These are phyloP conservation scores for Trichoderma koningii DNA, from an alignment of 2,329 filamentous ascomycete species.

Conservation along the genomic window DNA sequence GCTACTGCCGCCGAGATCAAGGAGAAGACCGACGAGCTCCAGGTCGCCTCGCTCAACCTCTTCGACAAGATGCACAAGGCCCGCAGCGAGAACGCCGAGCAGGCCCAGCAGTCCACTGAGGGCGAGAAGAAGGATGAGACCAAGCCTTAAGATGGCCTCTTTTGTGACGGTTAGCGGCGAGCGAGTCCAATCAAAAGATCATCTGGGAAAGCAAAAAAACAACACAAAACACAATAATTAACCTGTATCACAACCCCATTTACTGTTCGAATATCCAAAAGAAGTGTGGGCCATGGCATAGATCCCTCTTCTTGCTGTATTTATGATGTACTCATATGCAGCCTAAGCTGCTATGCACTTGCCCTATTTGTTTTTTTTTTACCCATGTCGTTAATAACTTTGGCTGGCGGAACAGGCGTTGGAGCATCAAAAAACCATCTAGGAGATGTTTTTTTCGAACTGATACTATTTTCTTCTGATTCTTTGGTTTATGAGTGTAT, in stretches of 20 bases:
- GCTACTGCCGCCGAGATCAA: slow-evolving; percentile 92
- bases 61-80: slow-evolving; percentile 99
- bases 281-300: slow-evolving; percentile 42
- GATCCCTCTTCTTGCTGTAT: slow-evolving; percentile 43
- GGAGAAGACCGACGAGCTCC: slow-evolving; percentile 97
- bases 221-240: not conserved
- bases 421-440: slow-evolving; percentile 53
- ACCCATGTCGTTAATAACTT: slow-evolving; percentile 50
- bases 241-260: slow-evolving; percentile 22
- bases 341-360: slow-evolving; percentile 39
- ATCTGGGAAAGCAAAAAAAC: not conserved
- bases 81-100: slow-evolving; percentile 61
- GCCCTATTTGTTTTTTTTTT: slow-evolving; percentile 44
- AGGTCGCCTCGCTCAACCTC: slow-evolving; percentile 90
- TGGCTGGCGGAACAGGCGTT: slow-evolving; percentile 53
- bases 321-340: slow-evolving; percentile 57
- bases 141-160: slow-evolving; percentile 58
- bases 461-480: not conserved
- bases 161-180: slow-evolving; percentile 1
- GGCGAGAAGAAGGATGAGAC: slow-evolving; percentile 76
- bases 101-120: slow-evolving; percentile 54
- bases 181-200: slow-evolving; percentile 25
- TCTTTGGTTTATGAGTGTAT: slow-evolving; percentile 49
- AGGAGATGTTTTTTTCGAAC: slow-evolving; percentile 38
- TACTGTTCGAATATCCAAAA: slow-evolving; percentile 38